phyloP scores from a whole-genome alignment of 768 basidiomycete species.

The Trichaptum fuscoviolaceum region DNA sequence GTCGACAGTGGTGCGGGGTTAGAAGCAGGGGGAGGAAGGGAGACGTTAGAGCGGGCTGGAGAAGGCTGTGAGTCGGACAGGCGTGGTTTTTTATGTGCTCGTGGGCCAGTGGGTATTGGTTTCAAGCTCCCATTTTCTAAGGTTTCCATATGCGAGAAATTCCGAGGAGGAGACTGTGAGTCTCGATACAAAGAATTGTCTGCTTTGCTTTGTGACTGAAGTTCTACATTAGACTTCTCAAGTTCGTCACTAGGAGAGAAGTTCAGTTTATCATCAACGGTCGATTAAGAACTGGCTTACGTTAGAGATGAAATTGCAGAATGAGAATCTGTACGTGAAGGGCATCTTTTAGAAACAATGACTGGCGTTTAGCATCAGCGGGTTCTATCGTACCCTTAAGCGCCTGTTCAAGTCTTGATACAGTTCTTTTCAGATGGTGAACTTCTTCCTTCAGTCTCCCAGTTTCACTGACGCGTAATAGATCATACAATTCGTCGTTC shows the following conservation, averaged over 20 bases:
- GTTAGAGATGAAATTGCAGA: conserved; percentile 62
- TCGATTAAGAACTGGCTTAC: conserved; percentile 39
- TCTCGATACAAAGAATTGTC: conserved; percentile 27
- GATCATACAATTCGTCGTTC: conserved; percentile 79
- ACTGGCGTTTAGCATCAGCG: conserved; percentile 7
- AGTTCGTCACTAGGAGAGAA: conserved; percentile 54
- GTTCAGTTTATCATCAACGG: conserved; percentile 15
- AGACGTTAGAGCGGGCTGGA: conserved; percentile 26
- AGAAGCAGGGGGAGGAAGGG: conserved; percentile 25
- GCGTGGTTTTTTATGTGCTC: conserved; percentile 76
- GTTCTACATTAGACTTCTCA: conserved; percentile 68
- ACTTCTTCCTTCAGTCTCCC: conserved; percentile 82
- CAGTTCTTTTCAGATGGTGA: conserved; percentile 58
- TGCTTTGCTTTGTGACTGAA: conserved; percentile 39
- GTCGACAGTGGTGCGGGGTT: conserved; percentile 7
- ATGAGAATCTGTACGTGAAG: conserved; percentile 60
- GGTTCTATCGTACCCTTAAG: conserved; percentile 54
- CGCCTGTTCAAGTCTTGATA: conserved; percentile 66
- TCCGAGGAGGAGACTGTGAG: conserved; percentile 38
- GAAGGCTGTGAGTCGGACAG: conserved; percentile 47
- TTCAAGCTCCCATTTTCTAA: conserved; percentile 31
- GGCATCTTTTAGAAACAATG: conserved; percentile 9
- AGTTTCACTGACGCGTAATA: conserved; percentile 69
- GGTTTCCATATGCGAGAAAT: conserved; percentile 28
- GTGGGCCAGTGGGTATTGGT: conserved; percentile 70